These are phyloP conservation scores for Arctium minus DNA, from an alignment of 129 eudicot species.

Conservation along the genomic window DNA sequence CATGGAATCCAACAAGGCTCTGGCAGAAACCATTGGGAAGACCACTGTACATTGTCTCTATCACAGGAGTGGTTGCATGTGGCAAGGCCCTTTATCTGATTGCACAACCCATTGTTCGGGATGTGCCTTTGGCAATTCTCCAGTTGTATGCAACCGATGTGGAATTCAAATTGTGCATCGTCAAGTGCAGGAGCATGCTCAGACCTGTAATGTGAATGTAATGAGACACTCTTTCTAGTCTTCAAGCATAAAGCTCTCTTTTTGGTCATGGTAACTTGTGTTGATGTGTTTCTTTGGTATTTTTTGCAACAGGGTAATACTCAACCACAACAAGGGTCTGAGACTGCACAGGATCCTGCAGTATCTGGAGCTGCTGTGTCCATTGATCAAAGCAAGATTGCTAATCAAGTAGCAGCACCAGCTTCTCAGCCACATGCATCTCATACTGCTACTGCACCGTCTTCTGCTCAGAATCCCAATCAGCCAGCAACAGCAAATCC, in stretches of 20 bases:
- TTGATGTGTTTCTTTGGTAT: constrained; percentile 12
- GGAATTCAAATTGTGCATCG: constrained; percentile 91
- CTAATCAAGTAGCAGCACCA: constrained; percentile 33
- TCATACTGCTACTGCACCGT: constrained; percentile 27
- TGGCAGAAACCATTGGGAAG: constrained; percentile 85
- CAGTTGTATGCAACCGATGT: constrained; percentile 92
- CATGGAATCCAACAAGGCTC: constrained; percentile 62
- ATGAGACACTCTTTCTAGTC: not conserved
- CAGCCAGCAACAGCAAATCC: constrained; percentile 39
- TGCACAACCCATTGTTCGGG: constrained; percentile 72
- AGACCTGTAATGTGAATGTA: constrained; percentile 71
- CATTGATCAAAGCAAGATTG: constrained; percentile 37
- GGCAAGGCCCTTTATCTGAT: constrained; percentile 94
- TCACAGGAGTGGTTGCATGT: constrained; percentile 87
- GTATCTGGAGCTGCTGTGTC: constrained; percentile 37
- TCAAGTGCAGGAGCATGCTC: constrained; percentile 95
- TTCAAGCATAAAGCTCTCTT: not conserved
- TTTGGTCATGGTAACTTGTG: not conserved
- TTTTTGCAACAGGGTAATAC: constrained; percentile 52
- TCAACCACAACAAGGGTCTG: constrained; percentile 48
- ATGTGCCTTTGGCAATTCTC: constrained; percentile 85
- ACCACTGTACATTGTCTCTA: constrained; percentile 77
- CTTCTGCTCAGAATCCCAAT: constrained; percentile 40
- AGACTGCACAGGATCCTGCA: constrained; percentile 38
- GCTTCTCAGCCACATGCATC: constrained; percentile 54